These are phyloP conservation scores for Pichia phayaonensis DNA, from an alignment of 805 yeast species.

Conservation along the genomic window DNA sequence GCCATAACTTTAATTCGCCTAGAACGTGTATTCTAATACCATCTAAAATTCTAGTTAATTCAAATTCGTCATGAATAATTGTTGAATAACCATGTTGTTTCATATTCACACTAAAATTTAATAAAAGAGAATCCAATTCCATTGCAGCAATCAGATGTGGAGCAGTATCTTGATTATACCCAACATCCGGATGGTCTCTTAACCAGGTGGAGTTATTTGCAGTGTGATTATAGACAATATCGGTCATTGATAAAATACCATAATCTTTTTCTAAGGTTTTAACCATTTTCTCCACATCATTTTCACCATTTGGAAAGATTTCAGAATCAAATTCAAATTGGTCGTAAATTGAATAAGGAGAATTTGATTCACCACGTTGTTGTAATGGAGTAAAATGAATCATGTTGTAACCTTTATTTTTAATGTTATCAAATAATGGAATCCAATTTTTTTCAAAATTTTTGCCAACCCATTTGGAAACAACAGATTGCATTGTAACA, in stretches of 20 bases:
- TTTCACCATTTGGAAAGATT: slow-evolving; percentile 45
- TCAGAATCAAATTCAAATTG: slow-evolving; percentile 70
- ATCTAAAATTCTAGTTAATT: slow-evolving; percentile 53
- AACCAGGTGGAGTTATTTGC: slow-evolving; percentile 89
- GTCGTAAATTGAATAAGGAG: slow-evolving; percentile 89
- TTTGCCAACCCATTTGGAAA: slow-evolving; percentile 88
- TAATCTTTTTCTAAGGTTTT: slow-evolving; percentile 42
- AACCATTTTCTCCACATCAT: slow-evolving; percentile 49
- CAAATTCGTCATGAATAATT: slow-evolving; percentile 40
- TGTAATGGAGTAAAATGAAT: slow-evolving; percentile 94
- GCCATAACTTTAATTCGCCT: slow-evolving; percentile 70
- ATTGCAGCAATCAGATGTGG: slow-evolving; percentile 84
- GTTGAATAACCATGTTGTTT: slow-evolving; percentile 55
- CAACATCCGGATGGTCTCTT: slow-evolving; percentile 79
- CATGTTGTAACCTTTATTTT: slow-evolving; percentile 85
- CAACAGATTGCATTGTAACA: slow-evolving; percentile 73
- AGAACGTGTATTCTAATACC: slow-evolving; percentile 66
- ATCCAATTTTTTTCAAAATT: slow-evolving; percentile 51
- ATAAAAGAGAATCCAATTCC: slow-evolving; percentile 65
- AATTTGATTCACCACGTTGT: slow-evolving; percentile 78
- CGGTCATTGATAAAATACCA: slow-evolving; percentile 72
- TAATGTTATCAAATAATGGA: slow-evolving; percentile 48
- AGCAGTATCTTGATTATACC: slow-evolving; percentile 79
- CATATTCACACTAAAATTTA: slow-evolving; percentile 57
- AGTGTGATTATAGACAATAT: slow-evolving; percentile 91